Evolutionary conservation across 352 stramenopile species (phyloP).

Genomic region (Pythium periplocum): DNA sequence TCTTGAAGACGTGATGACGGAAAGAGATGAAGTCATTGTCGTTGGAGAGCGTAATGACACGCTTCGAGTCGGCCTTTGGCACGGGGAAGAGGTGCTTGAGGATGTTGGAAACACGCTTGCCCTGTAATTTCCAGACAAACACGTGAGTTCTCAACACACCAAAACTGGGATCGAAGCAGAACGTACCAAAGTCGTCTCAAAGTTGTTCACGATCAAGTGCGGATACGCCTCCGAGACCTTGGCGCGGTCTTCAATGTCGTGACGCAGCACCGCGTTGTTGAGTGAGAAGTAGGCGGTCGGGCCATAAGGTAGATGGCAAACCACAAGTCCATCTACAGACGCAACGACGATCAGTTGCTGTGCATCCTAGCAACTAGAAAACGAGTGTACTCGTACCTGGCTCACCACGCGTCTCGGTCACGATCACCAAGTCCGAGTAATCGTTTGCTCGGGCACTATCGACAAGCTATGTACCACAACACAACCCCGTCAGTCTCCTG

Average conservation of each 20-base stretch:
- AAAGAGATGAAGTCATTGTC: conserved; percentile 99
- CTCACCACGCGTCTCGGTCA: conserved; percentile 98
- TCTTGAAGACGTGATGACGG: conserved; percentile 98
- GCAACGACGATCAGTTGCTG: background rate
- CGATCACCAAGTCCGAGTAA: conserved; percentile 98
- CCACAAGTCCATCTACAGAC: conserved; percentile 91
- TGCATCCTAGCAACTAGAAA: too few relatives aligned
- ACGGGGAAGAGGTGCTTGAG: conserved; percentile 99
- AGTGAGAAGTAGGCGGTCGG: conserved; percentile 99
- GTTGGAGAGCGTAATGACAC: conserved; percentile 98
- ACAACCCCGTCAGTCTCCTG: conserved; percentile 3
- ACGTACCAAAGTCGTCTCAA: conserved; percentile 86
- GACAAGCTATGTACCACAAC: conserved; percentile 82
- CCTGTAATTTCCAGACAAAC: conserved; percentile 19
- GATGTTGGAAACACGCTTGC: conserved; percentile 95
- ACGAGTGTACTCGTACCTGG: conserved; percentile 47
- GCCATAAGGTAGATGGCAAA: conserved; percentile 98
- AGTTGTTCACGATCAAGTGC: conserved; percentile 97
- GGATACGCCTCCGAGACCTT: conserved; percentile 92
- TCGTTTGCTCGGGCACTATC: conserved; percentile 94
- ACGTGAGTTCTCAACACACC: background rate
- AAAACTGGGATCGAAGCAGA: background rate
- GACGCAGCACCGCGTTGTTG: conserved; percentile 94
- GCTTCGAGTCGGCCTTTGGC: conserved; percentile 93
- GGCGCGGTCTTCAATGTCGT: conserved; percentile 97